A percentile compares a stretch with the other conserved stretches of the same genome.
These are phyloP conservation scores for Beauveria australis DNA, from an alignment of 2,329 filamentous ascomycete species.

Conservation along the genomic window DNA sequence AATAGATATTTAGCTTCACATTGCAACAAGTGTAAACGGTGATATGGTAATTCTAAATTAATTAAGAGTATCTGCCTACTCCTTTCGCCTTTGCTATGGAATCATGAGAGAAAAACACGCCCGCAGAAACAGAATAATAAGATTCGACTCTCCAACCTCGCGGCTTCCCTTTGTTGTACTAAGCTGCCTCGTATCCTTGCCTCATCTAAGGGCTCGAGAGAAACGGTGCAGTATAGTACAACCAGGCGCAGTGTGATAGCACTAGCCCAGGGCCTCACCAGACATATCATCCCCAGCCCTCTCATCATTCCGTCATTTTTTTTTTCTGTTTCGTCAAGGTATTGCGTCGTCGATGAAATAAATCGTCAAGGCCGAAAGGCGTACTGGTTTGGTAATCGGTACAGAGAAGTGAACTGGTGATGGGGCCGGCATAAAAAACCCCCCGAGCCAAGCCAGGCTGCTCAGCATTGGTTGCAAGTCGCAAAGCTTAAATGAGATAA, in stretches of 20 bases:
- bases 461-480: not conserved
- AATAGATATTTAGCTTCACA: not conserved
- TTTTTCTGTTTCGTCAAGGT: constrained; percentile 7
- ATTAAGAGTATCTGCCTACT: constrained; percentile 8
- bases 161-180: not conserved
- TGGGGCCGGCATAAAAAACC: not conserved
- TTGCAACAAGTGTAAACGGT: not conserved
- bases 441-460: not conserved
- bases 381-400: constrained; percentile 23
- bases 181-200: not conserved
- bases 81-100: constrained; percentile 10
- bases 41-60: constrained; percentile 8
- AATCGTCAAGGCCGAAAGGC: constrained; percentile 16
- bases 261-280: not conserved
- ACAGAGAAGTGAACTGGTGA: constrained; percentile 23
- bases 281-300: not conserved
- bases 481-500: constrained; percentile 36
- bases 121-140: constrained; percentile 7
- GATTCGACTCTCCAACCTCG: not conserved
- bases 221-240: not conserved
- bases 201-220: not conserved
- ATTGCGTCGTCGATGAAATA: constrained; percentile 5
- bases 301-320: not conserved
- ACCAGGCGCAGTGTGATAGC: not conserved
- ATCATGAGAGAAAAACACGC: constrained; percentile 5